Percentiles rank a stretch among this genome's conserved stretches.
Conservation (phyloP, 1,284 basidiomycete species). For the Ceratobasidium sp. region DNA sequence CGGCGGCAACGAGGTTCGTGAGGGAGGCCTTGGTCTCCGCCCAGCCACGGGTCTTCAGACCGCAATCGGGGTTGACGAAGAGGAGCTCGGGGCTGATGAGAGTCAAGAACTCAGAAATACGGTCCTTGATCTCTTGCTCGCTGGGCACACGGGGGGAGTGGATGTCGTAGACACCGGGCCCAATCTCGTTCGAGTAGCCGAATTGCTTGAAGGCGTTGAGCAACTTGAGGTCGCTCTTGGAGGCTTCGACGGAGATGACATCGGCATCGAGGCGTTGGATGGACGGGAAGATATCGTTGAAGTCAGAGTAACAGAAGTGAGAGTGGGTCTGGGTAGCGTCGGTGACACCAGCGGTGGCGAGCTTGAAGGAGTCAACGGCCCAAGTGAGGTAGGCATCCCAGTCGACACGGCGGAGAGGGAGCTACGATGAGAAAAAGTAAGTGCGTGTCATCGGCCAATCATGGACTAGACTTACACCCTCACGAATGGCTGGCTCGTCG, state of each 20-base stretch:
- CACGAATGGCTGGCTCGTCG: slow-evolving; percentile 99
- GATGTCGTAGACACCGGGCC: slow-evolving; percentile 98
- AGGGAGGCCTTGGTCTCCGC: slow-evolving; percentile 92
- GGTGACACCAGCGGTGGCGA: slow-evolving; percentile 90
- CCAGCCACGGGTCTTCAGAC: slow-evolving; percentile 94
- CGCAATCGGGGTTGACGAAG: slow-evolving; percentile 94
- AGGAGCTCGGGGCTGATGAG: slow-evolving; percentile 80
- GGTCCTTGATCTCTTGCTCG: slow-evolving; percentile 92
- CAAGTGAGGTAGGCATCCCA: slow-evolving; percentile 94
- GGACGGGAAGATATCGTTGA: slow-evolving; percentile 97
- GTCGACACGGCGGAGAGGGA: slow-evolving; percentile 91
- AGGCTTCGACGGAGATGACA: slow-evolving; percentile 99
- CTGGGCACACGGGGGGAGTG: slow-evolving; percentile 98
- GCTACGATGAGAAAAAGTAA: slow-evolving; percentile 52
- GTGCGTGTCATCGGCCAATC: background rate
- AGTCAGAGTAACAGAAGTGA: slow-evolving; percentile 97
- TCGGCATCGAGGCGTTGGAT: slow-evolving; percentile 98
- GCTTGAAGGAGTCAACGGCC: slow-evolving; percentile 98
- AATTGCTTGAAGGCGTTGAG: slow-evolving; percentile 93
- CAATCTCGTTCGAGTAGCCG: slow-evolving; percentile 97
- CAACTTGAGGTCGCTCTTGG: slow-evolving; percentile 97
- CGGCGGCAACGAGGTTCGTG: slow-evolving; percentile 85
- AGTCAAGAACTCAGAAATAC: slow-evolving; percentile 81
- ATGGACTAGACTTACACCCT: slow-evolving; percentile 70
- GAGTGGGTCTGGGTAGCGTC: slow-evolving; percentile 94